phyloP scores from a whole-genome alignment of 1,284 basidiomycete genomes.

The Fomitopsis betulina region DNA sequence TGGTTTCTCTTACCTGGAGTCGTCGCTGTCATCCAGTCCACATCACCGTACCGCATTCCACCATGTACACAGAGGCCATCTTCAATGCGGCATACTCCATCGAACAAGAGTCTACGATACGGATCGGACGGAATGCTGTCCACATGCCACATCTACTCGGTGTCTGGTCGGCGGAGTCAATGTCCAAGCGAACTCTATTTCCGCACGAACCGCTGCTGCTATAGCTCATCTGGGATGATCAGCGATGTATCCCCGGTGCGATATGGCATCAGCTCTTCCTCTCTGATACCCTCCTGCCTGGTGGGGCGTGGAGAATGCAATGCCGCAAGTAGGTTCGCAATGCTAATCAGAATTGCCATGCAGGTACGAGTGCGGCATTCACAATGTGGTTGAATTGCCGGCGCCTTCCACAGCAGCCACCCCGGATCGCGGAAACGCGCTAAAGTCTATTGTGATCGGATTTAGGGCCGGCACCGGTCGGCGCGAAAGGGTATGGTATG shows the following conservation, averaged over 20 bases:
- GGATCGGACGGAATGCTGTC: background rate
- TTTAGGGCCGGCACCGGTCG: constrained; percentile 9
- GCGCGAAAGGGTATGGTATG: constrained; percentile 1
- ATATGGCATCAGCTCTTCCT: constrained; percentile 5
- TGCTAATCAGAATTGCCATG: constrained; percentile 2
- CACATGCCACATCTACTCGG: background rate
- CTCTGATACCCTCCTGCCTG: background rate
- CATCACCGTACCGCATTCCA: background rate
- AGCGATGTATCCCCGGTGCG: constrained; percentile 4
- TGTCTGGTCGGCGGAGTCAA: background rate
- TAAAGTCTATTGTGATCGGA: constrained; percentile 4
- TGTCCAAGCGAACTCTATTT: background rate
- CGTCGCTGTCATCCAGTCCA: background rate
- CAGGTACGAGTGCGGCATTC: background rate
- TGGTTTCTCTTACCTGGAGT: background rate
- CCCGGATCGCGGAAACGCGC: constrained; percentile 2
- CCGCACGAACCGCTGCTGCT: background rate
- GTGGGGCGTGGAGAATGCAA: background rate
- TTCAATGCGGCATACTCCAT: background rate
- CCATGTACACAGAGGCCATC: background rate
- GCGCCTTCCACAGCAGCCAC: background rate
- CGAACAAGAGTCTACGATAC: background rate
- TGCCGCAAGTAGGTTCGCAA: background rate
- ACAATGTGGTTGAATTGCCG: constrained; percentile 1
- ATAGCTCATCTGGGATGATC: constrained; percentile 7